phyloP scores from a whole-genome alignment of 257 asterid genomes.

The Catharanthus roseus region DNA sequence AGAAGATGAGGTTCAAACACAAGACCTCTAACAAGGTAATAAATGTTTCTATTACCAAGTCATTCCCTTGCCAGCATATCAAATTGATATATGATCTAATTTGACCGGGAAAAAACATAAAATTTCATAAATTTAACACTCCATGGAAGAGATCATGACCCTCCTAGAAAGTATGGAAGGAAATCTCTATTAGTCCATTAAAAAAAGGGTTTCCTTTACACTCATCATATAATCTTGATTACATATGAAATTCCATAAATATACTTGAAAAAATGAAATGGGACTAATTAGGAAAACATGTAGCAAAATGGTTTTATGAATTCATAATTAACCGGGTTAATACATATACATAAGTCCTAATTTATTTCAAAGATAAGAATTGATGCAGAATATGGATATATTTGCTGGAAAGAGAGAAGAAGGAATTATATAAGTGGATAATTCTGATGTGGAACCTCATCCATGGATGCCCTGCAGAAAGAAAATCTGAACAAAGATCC shows the following conservation, averaged over 20 bases:
- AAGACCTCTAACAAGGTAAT: no score
- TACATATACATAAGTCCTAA: background rate
- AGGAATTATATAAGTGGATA: constrained; percentile 21
- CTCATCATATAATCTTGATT: no score
- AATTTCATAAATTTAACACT: background rate
- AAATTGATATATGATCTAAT: background rate
- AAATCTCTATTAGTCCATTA: no score
- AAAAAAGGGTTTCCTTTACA: no score
- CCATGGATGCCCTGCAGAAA: constrained; percentile 12
- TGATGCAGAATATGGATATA: background rate
- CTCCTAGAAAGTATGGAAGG: background rate
- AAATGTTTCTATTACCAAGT: no score
- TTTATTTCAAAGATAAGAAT: constrained; percentile 1
- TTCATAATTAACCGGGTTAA: no score
- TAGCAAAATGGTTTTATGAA: no score
- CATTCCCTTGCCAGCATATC: no score
- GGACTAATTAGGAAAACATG: no score
- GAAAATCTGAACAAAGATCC: constrained; percentile 8
- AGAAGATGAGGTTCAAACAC: no score
- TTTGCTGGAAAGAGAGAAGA: background rate
- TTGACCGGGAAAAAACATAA: background rate
- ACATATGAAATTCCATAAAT: no score
- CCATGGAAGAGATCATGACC: background rate
- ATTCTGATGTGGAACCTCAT: constrained; percentile 42
- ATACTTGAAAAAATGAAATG: no score